Percentiles rank a stretch among this genome's conserved stretches.
Conservation (phyloP, 2,329 filamentous ascomycete genomes). For the Emergomyces orientalis region DNA sequence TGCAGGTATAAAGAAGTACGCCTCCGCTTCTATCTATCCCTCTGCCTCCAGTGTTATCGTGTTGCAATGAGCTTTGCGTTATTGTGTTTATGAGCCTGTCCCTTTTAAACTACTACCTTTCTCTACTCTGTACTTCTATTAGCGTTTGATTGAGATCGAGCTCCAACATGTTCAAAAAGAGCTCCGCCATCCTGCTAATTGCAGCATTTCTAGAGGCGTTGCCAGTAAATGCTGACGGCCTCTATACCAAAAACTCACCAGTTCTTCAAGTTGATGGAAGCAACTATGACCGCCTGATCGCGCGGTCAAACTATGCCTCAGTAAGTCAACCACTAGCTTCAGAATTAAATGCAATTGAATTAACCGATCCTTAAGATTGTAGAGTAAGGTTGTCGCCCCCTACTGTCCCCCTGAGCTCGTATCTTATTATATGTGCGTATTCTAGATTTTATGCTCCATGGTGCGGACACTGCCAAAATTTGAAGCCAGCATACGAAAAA, state of each 20-base stretch:
- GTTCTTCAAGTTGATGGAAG: slow-evolving; percentile 74
- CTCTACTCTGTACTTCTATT: background rate
- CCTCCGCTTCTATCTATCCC: background rate
- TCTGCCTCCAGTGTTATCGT: background rate
- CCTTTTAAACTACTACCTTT: background rate
- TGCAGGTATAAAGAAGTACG: background rate
- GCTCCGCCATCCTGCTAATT: slow-evolving; percentile 42
- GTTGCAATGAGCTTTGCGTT: background rate
- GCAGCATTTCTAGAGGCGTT: slow-evolving; percentile 57
- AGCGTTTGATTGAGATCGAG: slow-evolving; percentile 2
- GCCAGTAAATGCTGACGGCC: slow-evolving; percentile 51
- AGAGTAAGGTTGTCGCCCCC: slow-evolving; percentile 35
- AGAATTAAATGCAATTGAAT: slow-evolving; percentile 3
- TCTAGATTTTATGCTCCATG: slow-evolving; percentile 92
- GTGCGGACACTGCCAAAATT: slow-evolving; percentile 94
- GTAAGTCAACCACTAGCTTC: slow-evolving; percentile 46
- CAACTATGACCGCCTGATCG: slow-evolving; percentile 73
- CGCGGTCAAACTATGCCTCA: slow-evolving; percentile 82
- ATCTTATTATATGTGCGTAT: slow-evolving; percentile 1
- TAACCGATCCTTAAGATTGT: slow-evolving; percentile 37
- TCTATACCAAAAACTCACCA: slow-evolving; percentile 80
- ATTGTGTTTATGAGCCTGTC: background rate
- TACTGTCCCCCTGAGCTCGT: background rate
- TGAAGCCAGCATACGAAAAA: slow-evolving; percentile 93
- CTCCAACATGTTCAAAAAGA: slow-evolving; percentile 25